A percentile compares a stretch with the other conserved stretches of the same genome.
These are phyloP conservation scores for Pleurotus djamor DNA, from an alignment of 768 basidiomycete species.

Conservation along the genomic window DNA sequence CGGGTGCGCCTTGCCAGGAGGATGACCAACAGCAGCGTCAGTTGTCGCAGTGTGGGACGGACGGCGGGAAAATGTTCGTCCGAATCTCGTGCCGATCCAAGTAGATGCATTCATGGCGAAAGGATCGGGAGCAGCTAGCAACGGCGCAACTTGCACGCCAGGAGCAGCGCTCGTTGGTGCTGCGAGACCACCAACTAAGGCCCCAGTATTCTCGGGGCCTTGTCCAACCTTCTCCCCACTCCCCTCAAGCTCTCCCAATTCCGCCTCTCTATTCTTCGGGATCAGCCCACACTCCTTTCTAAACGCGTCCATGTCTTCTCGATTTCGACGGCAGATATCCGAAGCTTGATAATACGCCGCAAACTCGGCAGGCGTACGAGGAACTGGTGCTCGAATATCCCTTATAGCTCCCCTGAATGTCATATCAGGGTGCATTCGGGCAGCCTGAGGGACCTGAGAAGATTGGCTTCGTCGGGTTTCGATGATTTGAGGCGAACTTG, in stretches of 20 bases:
- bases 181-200: neutral
- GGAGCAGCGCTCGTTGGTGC: neutral
- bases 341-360: constrained; percentile 30
- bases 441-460: neutral
- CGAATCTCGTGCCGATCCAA: neutral
- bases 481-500: neutral
- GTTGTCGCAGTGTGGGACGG: neutral
- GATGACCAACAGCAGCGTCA: neutral
- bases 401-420: neutral
- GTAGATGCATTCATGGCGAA: neutral
- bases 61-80: neutral
- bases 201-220: neutral
- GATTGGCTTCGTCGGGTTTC: neutral
- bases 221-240: neutral
- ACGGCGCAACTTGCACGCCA: neutral
- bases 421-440: neutral
- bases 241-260: neutral
- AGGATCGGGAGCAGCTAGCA: neutral
- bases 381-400: constrained; percentile 15
- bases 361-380: constrained; percentile 46
- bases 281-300: constrained; percentile 38
- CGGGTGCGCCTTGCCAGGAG: neutral
- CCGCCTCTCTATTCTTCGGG: constrained; percentile 22
- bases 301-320: constrained; percentile 47
- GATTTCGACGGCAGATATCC: constrained; percentile 29